Conservation (phyloP, 768 basidiomycete species). For the Pleurotus giganteus region DNA sequence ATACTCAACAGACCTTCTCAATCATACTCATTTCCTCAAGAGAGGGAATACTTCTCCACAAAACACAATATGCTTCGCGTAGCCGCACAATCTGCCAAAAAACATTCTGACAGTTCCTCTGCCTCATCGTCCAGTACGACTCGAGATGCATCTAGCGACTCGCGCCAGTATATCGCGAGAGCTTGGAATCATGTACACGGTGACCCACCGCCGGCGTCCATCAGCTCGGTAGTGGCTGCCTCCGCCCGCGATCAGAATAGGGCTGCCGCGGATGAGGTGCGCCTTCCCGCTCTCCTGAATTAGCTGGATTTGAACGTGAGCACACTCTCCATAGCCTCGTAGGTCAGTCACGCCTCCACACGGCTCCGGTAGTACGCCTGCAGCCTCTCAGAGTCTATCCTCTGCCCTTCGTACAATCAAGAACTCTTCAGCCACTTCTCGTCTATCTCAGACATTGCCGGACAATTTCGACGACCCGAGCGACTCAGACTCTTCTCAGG, state of each 20-base stretch:
- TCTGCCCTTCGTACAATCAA: slow-evolving; percentile 15
- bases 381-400: slow-evolving; percentile 10
- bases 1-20: slow-evolving; percentile 66
- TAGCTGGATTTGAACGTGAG: neutral
- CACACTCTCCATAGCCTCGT: too few species aligned
- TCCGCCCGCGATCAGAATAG: too few species aligned
- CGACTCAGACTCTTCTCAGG: slow-evolving; percentile 36
- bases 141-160: neutral
- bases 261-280: neutral
- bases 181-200: too few species aligned
- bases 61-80: slow-evolving; percentile 51
- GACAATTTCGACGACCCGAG: slow-evolving; percentile 20
- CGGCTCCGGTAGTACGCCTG: too few species aligned
- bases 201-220: too few species aligned
- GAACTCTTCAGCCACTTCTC: slow-evolving; percentile 21
- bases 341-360: too few species aligned
- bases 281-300: neutral
- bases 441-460: slow-evolving; percentile 10
- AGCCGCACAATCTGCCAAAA: slow-evolving; percentile 31
- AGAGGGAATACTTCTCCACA: slow-evolving; percentile 49
- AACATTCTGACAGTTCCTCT: neutral
- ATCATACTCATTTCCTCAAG: slow-evolving; percentile 45
- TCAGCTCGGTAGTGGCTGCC: too few species aligned
- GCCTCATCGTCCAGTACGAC: neutral
- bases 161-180: too few species aligned